A percentile compares a stretch with the other conserved stretches of the same genome.
These are phyloP conservation scores for Thalassiosira allenii DNA, from an alignment of 352 stramenopile genomes.

Conservation along the genomic window DNA sequence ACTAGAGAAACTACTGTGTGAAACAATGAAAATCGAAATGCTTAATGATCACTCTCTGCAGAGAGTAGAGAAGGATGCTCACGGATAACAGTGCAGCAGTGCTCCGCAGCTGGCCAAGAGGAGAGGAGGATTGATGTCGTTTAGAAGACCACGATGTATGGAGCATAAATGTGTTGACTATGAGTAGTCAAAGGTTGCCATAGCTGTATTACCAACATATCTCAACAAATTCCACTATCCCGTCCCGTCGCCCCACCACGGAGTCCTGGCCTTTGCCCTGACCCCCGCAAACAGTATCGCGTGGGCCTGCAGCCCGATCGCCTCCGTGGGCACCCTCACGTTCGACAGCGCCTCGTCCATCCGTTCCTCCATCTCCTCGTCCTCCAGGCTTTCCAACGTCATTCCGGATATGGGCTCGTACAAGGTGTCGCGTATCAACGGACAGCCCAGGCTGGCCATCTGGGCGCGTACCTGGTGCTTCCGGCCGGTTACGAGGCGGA, in stretches of 20 bases:
- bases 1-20: too few relatives aligned
- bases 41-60: too few relatives aligned
- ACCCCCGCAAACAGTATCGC: constrained; percentile 85
- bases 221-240: too few relatives aligned
- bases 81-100: too few relatives aligned
- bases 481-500: constrained; percentile 83
- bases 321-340: constrained; percentile 65
- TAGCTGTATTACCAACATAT: too few relatives aligned
- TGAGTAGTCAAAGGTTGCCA: too few relatives aligned
- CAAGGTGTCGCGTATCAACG: constrained; percentile 85
- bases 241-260: constrained; percentile 77
- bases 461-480: constrained; percentile 86
- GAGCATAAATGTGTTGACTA: too few relatives aligned
- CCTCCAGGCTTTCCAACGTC: constrained; percentile 76
- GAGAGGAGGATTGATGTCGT: too few relatives aligned
- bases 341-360: constrained; percentile 74
- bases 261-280: constrained; percentile 71
- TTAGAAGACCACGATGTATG: too few relatives aligned
- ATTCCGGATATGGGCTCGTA: constrained; percentile 79
- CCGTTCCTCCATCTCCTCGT: constrained; percentile 60
- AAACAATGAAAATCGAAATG: too few relatives aligned
- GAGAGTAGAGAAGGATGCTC: too few relatives aligned
- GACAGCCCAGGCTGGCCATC: constrained; percentile 78
- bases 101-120: too few relatives aligned
- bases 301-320: constrained; percentile 85